These are phyloP conservation scores for Amanita subjunquillea DNA, from an alignment of 768 basidiomycete species.

Conservation along the genomic window DNA sequence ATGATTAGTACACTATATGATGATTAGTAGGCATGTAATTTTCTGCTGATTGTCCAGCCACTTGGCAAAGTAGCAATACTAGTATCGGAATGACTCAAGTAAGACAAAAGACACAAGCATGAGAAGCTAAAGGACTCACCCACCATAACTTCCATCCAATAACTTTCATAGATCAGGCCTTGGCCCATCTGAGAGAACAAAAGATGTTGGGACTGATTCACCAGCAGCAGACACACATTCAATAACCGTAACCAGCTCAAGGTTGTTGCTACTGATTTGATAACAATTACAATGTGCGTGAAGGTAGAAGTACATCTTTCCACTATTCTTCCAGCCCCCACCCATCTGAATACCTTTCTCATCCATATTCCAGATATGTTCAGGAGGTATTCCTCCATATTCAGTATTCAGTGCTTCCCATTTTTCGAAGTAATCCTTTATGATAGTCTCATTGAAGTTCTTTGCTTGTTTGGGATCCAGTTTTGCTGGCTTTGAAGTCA, in stretches of 20 bases:
- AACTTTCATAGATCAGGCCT: slow-evolving; percentile 12
- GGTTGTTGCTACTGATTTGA: slow-evolving; percentile 19
- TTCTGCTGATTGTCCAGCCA: too few relatives aligned
- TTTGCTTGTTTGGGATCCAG: neutral
- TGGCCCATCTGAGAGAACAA: slow-evolving; percentile 13
- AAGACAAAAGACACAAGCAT: slow-evolving; percentile 13
- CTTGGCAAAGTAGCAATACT: slow-evolving; percentile 2
- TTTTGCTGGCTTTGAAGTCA: neutral
- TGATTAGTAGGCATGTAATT: too few relatives aligned
- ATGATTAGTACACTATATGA: too few relatives aligned
- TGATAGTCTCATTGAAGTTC: slow-evolving; percentile 4
- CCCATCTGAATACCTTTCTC: slow-evolving; percentile 20
- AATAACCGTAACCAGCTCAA: slow-evolving; percentile 32
- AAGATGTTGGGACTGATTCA: neutral
- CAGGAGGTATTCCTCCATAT: slow-evolving; percentile 12
- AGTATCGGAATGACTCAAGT: neutral
- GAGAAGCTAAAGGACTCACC: slow-evolving; percentile 31
- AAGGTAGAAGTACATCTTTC: neutral
- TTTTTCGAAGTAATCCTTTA: neutral
- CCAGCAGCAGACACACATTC: slow-evolving; percentile 29
- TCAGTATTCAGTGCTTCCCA: neutral
- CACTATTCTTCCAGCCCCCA: slow-evolving; percentile 12
- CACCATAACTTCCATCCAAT: slow-evolving; percentile 18
- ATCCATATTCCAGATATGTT: slow-evolving; percentile 20
- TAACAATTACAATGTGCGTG: slow-evolving; percentile 7